These are phyloP conservation scores for Peziza echinospora DNA, from an alignment of 495 filamentous ascomycete species.

Conservation along the genomic window DNA sequence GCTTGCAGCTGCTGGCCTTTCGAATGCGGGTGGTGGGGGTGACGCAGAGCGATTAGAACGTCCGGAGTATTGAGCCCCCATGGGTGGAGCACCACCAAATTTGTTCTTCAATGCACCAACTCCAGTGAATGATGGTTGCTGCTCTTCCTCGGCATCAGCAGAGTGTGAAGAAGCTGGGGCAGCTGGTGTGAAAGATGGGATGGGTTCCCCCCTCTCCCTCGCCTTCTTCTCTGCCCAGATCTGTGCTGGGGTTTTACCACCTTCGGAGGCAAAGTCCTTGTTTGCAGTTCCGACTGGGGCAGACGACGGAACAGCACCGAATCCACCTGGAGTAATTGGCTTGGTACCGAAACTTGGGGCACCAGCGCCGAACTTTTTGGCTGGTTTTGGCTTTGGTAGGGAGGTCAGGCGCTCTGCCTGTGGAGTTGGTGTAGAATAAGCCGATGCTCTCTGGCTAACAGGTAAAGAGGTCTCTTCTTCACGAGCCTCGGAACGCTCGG, in stretches of 20 bases:
- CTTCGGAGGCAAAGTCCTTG: constrained; percentile 80
- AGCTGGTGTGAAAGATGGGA: constrained; percentile 21
- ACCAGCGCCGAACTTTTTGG: constrained; percentile 57
- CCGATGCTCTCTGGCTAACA: constrained; percentile 44
- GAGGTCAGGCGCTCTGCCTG: constrained; percentile 62
- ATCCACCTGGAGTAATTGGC: constrained; percentile 50
- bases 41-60: constrained; percentile 26
- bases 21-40: constrained; percentile 35
- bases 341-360: constrained; percentile 68
- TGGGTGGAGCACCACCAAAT: constrained; percentile 47
- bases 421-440: constrained; percentile 23
- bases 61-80: constrained; percentile 32
- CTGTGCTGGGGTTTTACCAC: constrained; percentile 89
- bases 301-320: constrained; percentile 30
- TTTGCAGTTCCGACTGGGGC: constrained; percentile 57
- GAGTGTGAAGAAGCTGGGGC: constrained; percentile 39
- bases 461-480: constrained; percentile 27
- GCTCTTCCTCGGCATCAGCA: constrained; percentile 32
- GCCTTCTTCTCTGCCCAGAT: constrained; percentile 95
- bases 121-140: constrained; percentile 29
- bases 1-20: constrained; percentile 47
- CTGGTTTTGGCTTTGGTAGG: constrained; percentile 81
- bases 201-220: constrained; percentile 40
- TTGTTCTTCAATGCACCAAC: constrained; percentile 53
- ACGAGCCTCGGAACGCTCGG: too few relatives aligned